Evolutionary conservation across 108 stramenopile genomes (phyloP).

Genomic region (Chaetoceros muelleri): DNA sequence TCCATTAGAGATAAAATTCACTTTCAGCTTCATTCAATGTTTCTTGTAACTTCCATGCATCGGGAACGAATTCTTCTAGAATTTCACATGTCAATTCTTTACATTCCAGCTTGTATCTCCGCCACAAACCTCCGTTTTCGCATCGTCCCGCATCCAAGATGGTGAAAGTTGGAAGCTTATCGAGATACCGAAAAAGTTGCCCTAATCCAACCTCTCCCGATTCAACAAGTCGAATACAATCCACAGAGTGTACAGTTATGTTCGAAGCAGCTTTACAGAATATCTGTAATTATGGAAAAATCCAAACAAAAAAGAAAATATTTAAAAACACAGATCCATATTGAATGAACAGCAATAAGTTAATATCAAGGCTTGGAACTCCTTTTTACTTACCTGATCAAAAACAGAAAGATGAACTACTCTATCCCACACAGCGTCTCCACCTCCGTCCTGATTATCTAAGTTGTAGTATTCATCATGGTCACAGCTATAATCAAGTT

Average conservation of each 20-base stretch:
- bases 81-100: constrained; percentile 41
- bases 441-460: neutral
- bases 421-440: constrained; percentile 30
- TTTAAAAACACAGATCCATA: too few relatives aligned
- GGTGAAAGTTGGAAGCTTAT: constrained; percentile 59
- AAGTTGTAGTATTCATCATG: neutral
- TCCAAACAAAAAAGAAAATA: too few relatives aligned
- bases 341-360: too few relatives aligned
- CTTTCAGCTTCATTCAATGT: too few relatives aligned
- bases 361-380: too few relatives aligned
- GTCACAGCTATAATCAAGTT: neutral
- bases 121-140: constrained; percentile 35
- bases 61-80: constrained; percentile 36
- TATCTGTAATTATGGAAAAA: constrained; percentile 18
- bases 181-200: constrained; percentile 68
- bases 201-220: constrained; percentile 65
- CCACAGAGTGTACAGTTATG: constrained; percentile 33
- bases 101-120: constrained; percentile 30
- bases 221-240: constrained; percentile 45
- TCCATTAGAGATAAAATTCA: too few relatives aligned
- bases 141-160: constrained; percentile 47
- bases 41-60: constrained; percentile 50
- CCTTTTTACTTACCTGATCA: constrained; percentile 3
- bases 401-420: constrained; percentile 24
- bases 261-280: constrained; percentile 66